These are phyloP conservation scores for Boletus smithii DNA, from an alignment of 1,284 basidiomycete species.

Conservation along the genomic window DNA sequence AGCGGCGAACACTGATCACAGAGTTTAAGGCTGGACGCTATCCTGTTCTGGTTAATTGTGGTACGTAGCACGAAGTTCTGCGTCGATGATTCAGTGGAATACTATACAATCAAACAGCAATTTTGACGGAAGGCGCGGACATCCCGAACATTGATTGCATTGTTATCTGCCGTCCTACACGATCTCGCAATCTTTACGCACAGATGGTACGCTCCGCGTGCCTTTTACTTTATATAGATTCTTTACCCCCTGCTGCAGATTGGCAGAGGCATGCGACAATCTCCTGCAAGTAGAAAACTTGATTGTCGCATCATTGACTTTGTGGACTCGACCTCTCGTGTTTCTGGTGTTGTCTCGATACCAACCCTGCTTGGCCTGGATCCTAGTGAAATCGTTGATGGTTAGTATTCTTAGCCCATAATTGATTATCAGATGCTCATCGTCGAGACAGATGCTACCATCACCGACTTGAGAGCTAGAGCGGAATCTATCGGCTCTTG, in stretches of 20 bases:
- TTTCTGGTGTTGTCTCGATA: constrained; percentile 71
- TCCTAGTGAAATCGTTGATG: constrained; percentile 65
- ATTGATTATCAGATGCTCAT: constrained; percentile 7
- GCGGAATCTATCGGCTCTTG: constrained; percentile 29
- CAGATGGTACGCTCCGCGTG: constrained; percentile 74
- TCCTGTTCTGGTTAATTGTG: constrained; percentile 91
- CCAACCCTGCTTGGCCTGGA: constrained; percentile 89
- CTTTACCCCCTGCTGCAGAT: constrained; percentile 51
- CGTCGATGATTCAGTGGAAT: neutral
- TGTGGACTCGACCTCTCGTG: constrained; percentile 74
- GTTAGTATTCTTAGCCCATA: constrained; percentile 36
- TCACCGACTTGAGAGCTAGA: constrained; percentile 47
- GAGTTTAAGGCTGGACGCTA: constrained; percentile 73
- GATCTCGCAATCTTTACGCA: constrained; percentile 84
- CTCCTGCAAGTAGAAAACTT: constrained; percentile 75
- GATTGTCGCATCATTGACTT: constrained; percentile 93
- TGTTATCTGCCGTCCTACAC: constrained; percentile 81
- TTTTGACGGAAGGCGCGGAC: constrained; percentile 90
- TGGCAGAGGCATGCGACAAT: constrained; percentile 87
- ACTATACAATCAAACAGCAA: constrained; percentile 46
- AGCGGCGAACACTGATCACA: constrained; percentile 65
- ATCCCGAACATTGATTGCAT: constrained; percentile 93
- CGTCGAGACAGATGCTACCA: constrained; percentile 45
- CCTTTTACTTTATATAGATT: neutral
- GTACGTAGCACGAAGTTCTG: constrained; percentile 40